A percentile compares a stretch with the other conserved stretches of the same genome.
phyloP scores from a whole-genome alignment of 306 rosid species.

The Casuarina glauca region DNA sequence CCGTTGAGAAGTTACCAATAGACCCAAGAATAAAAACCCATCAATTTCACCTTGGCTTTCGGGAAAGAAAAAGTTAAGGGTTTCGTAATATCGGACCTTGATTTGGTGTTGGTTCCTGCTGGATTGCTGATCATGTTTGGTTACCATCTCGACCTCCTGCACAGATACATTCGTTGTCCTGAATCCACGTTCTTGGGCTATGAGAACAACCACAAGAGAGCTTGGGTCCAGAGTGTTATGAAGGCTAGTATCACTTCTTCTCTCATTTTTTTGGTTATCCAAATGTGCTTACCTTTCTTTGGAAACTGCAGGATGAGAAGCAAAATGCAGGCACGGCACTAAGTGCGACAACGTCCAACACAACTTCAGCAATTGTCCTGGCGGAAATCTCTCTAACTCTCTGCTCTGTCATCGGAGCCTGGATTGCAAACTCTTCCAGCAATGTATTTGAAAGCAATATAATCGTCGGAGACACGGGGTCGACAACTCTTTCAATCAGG shows the following conservation, averaged over 20 bases:
- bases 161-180: constrained; percentile 57
- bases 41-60: neutral
- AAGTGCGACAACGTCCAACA: constrained; percentile 59
- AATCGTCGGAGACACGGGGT: constrained; percentile 60
- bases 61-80: constrained; percentile 30
- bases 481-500: constrained; percentile 51
- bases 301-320: constrained; percentile 40
- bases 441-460: constrained; percentile 41
- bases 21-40: neutral
- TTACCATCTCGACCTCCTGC: constrained; percentile 65
- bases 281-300: neutral
- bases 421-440: constrained; percentile 57
- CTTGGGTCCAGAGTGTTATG: constrained; percentile 78
- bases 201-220: constrained; percentile 67
- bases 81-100: constrained; percentile 62
- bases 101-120: constrained; percentile 64
- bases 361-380: constrained; percentile 58
- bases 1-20: neutral
- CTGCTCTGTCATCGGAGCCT: constrained; percentile 72
- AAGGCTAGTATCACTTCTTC: constrained; percentile 25
- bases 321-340: constrained; percentile 43
- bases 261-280: neutral
- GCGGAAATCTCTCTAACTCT: constrained; percentile 62
- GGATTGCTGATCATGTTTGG: constrained; percentile 68
- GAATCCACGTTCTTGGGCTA: constrained; percentile 74